phyloP scores from a whole-genome alignment of 2,329 filamentous ascomycete genomes.

The Apiospora koreana region DNA sequence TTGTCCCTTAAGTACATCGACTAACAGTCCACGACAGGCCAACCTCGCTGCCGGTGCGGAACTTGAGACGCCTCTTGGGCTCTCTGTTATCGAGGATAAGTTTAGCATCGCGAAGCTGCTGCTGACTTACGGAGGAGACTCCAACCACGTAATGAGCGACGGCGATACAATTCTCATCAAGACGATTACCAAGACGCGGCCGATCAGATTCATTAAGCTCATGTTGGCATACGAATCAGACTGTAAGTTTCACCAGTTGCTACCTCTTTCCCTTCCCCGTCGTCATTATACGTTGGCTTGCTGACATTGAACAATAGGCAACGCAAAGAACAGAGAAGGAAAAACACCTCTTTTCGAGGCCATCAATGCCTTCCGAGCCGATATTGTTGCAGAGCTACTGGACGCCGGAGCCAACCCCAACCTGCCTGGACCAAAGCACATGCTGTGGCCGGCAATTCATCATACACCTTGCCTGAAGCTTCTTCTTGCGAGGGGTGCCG shows the following conservation, averaged over 20 bases:
- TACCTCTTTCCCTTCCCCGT: not conserved
- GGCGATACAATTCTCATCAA: slow-evolving; percentile 63
- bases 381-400: slow-evolving; percentile 55
- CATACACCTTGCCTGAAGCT: slow-evolving; percentile 59
- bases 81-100: slow-evolving; percentile 53
- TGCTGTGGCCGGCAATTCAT: slow-evolving; percentile 66
- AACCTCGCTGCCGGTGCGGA: slow-evolving; percentile 52
- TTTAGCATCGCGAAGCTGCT: slow-evolving; percentile 59
- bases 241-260: not conserved
- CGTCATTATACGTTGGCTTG: not conserved
- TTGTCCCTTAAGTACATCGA: not conserved
- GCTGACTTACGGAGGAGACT: slow-evolving; percentile 61
- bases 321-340: slow-evolving; percentile 61
- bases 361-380: slow-evolving; percentile 55
- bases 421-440: slow-evolving; percentile 68
- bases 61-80: slow-evolving; percentile 55
- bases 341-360: slow-evolving; percentile 65
- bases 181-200: slow-evolving; percentile 60
- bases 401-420: slow-evolving; percentile 58
- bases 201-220: slow-evolving; percentile 56
- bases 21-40: slow-evolving; percentile 38
- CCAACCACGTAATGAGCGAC: slow-evolving; percentile 52
- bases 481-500: slow-evolving; percentile 60
- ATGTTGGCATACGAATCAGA: slow-evolving; percentile 62
- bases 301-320: slow-evolving; percentile 33